Conservation (phyloP, 208 protist genomes). For the Leishmania turanica region DNA sequence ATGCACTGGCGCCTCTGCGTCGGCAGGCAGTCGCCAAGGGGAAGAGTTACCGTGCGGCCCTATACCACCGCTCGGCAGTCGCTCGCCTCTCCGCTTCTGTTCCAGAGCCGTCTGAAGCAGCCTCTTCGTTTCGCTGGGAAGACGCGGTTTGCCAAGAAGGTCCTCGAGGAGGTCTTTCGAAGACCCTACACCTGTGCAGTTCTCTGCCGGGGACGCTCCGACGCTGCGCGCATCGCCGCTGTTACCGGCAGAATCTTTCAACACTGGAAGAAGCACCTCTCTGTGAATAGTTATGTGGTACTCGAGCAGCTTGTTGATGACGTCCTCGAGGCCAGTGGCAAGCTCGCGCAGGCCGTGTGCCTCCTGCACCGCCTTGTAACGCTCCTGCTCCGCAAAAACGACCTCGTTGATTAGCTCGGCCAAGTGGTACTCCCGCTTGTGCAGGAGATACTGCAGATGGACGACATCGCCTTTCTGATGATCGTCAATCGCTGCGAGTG, state of each 20-base stretch:
- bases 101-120: conserved; percentile 34
- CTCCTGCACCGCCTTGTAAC: conserved; percentile 40
- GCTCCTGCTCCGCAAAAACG: conserved; percentile 52
- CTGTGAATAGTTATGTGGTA: conserved; percentile 55
- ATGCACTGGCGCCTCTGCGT: background rate
- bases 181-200: conserved; percentile 3
- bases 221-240: background rate
- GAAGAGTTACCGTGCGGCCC: background rate
- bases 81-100: background rate
- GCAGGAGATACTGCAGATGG: conserved; percentile 44
- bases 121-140: conserved; percentile 36
- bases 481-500: background rate
- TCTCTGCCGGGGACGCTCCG: background rate
- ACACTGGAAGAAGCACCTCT: conserved; percentile 50
- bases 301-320: conserved; percentile 48
- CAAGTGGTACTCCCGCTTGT: conserved; percentile 70
- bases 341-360: conserved; percentile 25
- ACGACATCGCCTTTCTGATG: conserved; percentile 22
- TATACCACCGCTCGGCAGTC: background rate
- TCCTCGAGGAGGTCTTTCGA: conserved; percentile 23
- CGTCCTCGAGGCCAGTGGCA: conserved; percentile 38
- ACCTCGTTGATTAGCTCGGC: conserved; percentile 84
- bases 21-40: background rate
- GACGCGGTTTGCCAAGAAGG: conserved; percentile 26
- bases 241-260: background rate